A percentile compares a stretch with the other conserved stretches of the same genome.
Evolutionary conservation across 208 protist species (phyloP).

Genomic region (Leptomonas seymouri): DNA sequence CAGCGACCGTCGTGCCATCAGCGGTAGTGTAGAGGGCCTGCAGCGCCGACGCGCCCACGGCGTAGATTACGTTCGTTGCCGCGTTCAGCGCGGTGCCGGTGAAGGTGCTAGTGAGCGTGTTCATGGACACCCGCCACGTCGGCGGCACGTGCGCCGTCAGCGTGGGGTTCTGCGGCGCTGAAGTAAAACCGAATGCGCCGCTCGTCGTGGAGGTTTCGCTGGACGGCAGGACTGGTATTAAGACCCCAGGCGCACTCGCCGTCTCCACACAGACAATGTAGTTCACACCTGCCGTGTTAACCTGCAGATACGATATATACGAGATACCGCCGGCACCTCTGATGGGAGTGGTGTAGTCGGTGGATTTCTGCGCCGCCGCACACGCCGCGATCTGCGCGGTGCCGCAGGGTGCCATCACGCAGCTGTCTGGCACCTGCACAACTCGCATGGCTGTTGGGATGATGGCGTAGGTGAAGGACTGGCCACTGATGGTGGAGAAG

Average conservation of each 20-base stretch:
- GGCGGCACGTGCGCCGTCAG: slow-evolving; percentile 36
- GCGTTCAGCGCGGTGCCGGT: slow-evolving; percentile 51
- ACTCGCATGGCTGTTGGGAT: slow-evolving; percentile 56
- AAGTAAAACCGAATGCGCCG: slow-evolving; percentile 55
- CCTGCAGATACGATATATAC: slow-evolving; percentile 31
- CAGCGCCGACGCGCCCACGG: slow-evolving; percentile 37
- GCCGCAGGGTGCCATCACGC: slow-evolving; percentile 59
- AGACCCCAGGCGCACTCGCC: slow-evolving; percentile 35
- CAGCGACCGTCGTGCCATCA: slow-evolving; percentile 23
- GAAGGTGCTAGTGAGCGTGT: slow-evolving; percentile 57
- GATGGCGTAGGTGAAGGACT: slow-evolving; percentile 23
- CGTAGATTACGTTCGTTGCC: slow-evolving; percentile 52
- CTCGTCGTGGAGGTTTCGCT: slow-evolving; percentile 29
- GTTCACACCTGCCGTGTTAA: slow-evolving; percentile 26
- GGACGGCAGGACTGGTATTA: slow-evolving; percentile 64
- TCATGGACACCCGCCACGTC: slow-evolving; percentile 72
- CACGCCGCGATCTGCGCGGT: slow-evolving; percentile 53
- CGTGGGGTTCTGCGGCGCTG: slow-evolving; percentile 37
- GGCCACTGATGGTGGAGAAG: slow-evolving; percentile 42
- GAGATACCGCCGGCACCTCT: slow-evolving; percentile 22
- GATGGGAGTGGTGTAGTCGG: slow-evolving; percentile 56
- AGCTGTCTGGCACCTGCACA: slow-evolving; percentile 55
- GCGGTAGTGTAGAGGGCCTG: slow-evolving; percentile 26
- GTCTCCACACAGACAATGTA: slow-evolving; percentile 76
- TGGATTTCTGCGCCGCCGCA: slow-evolving; percentile 19